Evolutionary conservation across 768 basidiomycete species (phyloP).

Genomic region (Phaeolepiota aurea): DNA sequence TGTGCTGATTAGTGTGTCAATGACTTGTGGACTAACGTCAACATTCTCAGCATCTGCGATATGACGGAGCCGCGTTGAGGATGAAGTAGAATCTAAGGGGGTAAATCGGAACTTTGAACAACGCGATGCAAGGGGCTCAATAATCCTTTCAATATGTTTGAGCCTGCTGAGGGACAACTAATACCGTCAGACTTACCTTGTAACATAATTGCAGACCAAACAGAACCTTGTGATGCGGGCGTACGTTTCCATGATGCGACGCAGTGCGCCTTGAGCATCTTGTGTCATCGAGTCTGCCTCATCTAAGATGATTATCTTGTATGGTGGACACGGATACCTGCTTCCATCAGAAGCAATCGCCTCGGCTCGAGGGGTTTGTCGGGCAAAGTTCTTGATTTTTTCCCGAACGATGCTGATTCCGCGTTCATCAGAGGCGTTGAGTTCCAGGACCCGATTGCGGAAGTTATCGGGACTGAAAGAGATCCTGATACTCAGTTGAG

Average conservation of each 20-base stretch:
- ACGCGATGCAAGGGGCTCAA: conserved; percentile 96
- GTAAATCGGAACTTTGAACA: conserved; percentile 99
- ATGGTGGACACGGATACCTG: conserved; percentile 92
- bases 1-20: conserved; percentile 65
- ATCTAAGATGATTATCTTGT: conserved; percentile 97
- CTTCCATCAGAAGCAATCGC: conserved; percentile 66
- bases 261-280: conserved; percentile 92
- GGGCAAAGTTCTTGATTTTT: conserved; percentile 97
- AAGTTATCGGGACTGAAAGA: conserved; percentile 85
- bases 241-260: conserved; percentile 99
- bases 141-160: no score
- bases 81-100: conserved; percentile 75
- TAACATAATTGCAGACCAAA: conserved; percentile 98
- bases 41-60: conserved; percentile 78
- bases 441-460: conserved; percentile 83
- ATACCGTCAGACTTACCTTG: conserved; percentile 63
- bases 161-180: background rate
- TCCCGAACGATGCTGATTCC: conserved; percentile 96
- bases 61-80: conserved; percentile 63
- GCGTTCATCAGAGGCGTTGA: conserved; percentile 98
- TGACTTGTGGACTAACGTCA: conserved; percentile 43
- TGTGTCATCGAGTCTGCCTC: conserved; percentile 99
- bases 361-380: conserved; percentile 83
- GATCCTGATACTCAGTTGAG: background rate
- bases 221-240: conserved; percentile 96